Conservation (phyloP, 345 rosid genomes). For the Firmiana major region DNA sequence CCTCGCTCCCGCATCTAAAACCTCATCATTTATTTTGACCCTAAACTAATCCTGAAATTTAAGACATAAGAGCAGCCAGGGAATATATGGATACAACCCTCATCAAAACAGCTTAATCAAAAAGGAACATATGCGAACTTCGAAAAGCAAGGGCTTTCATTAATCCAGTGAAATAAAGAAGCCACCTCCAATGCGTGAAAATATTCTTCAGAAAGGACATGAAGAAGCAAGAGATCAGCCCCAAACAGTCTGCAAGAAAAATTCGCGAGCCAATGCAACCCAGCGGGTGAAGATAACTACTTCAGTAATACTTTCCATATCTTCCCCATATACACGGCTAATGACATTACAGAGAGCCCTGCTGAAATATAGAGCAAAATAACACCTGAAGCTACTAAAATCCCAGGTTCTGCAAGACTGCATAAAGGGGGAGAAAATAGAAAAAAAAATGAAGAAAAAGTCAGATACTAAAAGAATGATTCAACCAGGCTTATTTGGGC, state of each 20-base stretch:
- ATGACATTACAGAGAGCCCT: constrained; percentile 85
- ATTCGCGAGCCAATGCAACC: constrained; percentile 14
- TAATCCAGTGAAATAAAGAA: constrained; percentile 26
- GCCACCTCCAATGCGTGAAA: constrained; percentile 14
- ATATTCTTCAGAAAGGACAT: background rate
- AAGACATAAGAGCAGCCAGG: background rate
- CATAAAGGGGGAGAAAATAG: constrained; percentile 14
- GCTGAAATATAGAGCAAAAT: constrained; percentile 84
- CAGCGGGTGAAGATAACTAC: constrained; percentile 32
- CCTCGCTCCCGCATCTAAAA: constrained; percentile 3
- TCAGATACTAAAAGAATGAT: background rate
- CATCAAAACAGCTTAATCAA: too few species aligned
- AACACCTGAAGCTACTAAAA: constrained; percentile 62
- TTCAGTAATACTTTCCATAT: constrained; percentile 68
- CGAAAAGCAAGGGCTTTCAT: constrained; percentile 20
- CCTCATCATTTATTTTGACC: background rate
- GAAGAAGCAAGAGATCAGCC: constrained; percentile 3
- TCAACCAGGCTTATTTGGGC: background rate
- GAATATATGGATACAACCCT: background rate
- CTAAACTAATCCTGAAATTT: background rate
- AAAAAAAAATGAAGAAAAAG: background rate
- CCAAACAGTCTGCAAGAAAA: background rate
- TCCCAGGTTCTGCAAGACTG: constrained; percentile 54
- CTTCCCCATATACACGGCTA: constrained; percentile 78
- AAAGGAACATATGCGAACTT: constrained; percentile 10